Base-by-base conservation (phyloP, 108 stramenopile genomes). In the Cyclotella atomus region DNA sequence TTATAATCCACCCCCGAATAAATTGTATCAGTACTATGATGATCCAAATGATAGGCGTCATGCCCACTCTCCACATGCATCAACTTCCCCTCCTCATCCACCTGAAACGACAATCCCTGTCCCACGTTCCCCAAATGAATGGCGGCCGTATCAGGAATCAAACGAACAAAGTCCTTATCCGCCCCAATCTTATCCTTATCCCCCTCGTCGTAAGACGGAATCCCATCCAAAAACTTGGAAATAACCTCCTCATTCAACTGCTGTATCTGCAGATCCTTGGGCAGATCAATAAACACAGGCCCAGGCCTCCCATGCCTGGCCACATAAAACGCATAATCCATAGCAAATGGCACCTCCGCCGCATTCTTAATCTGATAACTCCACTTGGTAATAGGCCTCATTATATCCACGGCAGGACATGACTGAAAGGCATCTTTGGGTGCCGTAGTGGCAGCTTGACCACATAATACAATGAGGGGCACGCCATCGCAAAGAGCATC, bases 231-330 rank as follows among this genome's bases (percentile, higher is more conserved):
- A 70, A 91, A 95, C 1, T 57, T 44, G 3, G 85, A 70, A 54
- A 95, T 89, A 41, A 91, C 41, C 10, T 89, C 87, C 8, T 81
- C 73, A 19, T 71, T 83, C 28, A 95, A 68, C 60, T 89, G 77
- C 85, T 95, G 93, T 65, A 89, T 92, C 59, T 92, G 93, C 81
- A 96, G 85, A 86, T 96, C 96, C 86, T 96, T 96, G 54, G 96
- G 96, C 65, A 96, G 75, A 68, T 96, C 96, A 21, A 96, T 69
- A 75, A 95, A 94, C 21, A 96, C 96, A 7, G 96, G 96, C 24
- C 96, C 96, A 3, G 96, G 96, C n/a, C 96, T 73, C n/a, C 96
- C 96, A 68, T 92, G 85, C 34, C 87, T 70, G 19, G 96, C 92
- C 25, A 96, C 61, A 59, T 85, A 92, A 71, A 96, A 96, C 24